Evolutionary conservation across 106 monocot species (phyloP), one percentile per base, ranked within the genome.

Genomic region (Triglochin maritima): DNA sequence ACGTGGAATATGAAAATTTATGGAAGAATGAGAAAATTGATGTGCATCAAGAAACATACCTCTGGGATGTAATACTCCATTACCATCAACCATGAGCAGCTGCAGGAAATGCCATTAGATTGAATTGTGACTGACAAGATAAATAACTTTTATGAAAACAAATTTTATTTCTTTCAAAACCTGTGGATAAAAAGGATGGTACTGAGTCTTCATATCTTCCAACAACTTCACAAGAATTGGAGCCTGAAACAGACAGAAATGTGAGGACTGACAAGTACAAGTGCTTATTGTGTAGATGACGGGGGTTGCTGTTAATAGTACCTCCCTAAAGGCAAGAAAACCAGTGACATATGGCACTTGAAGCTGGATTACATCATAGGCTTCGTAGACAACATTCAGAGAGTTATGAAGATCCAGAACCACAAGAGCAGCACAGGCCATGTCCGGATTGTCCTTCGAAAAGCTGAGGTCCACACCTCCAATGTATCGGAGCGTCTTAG

Each of bases 31-130:
- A 11, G 6, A 55, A 55, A 3, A 10, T 10, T 55, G 9, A 55
- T 11, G n/a, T 55, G 6, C n/a, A 10, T 11, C 44, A 49, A 49
- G 48, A 60, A 52, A 53, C 62, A 71, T 65, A 77, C 93, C 94
- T 84, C 84, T 75, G 64, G 94, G 94, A 82, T 94, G 94, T 60
- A 94, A 87, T 5, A 94, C 47, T 65, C 94, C 94, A 78, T 94
- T 94, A 68, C 94, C 94, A 79, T 94, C 94, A 70, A 89, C 94
- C 94, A 94, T 94, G n/a, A n/a, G n/a, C n/a, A n/a, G n/a, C n/a
- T n/a, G n/a, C n/a, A n/a, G n/a, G n/a, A n/a, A n/a, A n/a, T n/a
- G n/a, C n/a, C n/a, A n/a, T n/a, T n/a, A n/a, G n/a, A n/a, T n/a
- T n/a, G n/a, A n/a, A n/a, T n/a, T n/a, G n/a, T n/a, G n/a, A n/a